A percentile compares a stretch with the other conserved stretches of the same genome.
These are phyloP conservation scores for Tetradesmus obliquus DNA, from an alignment of 139 green algal genomes.

Conservation along the genomic window DNA sequence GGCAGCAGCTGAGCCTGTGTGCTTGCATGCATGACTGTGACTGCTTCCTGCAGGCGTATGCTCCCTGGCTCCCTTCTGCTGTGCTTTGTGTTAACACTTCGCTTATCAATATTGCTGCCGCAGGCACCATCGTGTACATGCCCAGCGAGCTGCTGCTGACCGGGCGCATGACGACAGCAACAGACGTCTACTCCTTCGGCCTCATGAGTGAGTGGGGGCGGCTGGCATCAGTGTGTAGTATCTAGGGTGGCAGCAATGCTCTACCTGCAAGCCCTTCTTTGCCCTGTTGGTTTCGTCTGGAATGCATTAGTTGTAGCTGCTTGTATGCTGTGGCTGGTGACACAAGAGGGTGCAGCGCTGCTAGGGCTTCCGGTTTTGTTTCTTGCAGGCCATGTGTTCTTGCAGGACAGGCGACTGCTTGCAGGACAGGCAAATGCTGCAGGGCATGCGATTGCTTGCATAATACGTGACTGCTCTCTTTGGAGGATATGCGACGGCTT, in stretches of 20 bases:
- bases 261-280: neutral
- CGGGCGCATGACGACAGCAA: conserved; percentile 46
- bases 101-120: neutral
- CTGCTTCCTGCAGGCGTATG: neutral
- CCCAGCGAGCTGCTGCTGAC: conserved; percentile 59
- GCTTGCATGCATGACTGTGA: neutral
- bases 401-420: too few relatives aligned
- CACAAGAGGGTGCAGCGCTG: too few relatives aligned
- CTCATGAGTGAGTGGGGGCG: conserved; percentile 49
- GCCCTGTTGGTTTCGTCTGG: neutral
- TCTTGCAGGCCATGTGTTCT: too few relatives aligned
- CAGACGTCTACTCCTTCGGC: conserved; percentile 65
- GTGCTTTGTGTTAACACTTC: neutral
- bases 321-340: neutral
- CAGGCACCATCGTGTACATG: conserved; percentile 65
- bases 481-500: neutral
- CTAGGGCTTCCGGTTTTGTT: too few relatives aligned
- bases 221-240: neutral
- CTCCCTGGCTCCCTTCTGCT: neutral
- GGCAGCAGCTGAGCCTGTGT: neutral
- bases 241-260: neutral
- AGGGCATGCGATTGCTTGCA: too few relatives aligned
- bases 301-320: neutral
- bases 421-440: too few relatives aligned
- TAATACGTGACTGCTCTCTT: too few relatives aligned